A percentile compares a stretch with the other conserved stretches of the same genome.
phyloP scores from a whole-genome alignment of 345 rosid species.

The Eucalyptus curtisii region DNA sequence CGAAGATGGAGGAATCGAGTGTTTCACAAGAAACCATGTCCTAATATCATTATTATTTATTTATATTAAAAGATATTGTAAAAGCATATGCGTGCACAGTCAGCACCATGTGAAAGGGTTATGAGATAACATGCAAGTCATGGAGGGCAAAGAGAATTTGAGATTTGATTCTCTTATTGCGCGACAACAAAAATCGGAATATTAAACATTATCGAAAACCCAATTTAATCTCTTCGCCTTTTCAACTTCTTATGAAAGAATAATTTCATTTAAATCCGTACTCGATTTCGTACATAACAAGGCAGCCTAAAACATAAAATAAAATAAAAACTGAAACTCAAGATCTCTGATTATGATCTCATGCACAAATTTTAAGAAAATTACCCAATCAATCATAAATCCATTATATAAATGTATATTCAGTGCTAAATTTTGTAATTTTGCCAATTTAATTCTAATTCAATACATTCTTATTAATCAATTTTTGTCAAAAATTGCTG shows the following conservation, averaged over 20 bases:
- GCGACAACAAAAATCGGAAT: background rate
- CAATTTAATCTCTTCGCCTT: background rate
- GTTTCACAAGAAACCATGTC: background rate
- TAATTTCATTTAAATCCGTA: background rate
- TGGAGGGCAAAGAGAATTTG: background rate
- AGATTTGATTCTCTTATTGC: background rate
- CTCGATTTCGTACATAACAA: background rate
- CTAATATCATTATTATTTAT: background rate
- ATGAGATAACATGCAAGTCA: background rate
- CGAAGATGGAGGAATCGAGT: background rate
- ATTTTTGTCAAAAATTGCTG: accelerated
- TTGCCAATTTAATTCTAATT: background rate
- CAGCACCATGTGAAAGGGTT: background rate
- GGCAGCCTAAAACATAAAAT: background rate
- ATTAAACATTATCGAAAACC: background rate
- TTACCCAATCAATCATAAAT: background rate
- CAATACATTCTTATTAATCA: no score
- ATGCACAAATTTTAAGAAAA: background rate
- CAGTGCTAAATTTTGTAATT: background rate
- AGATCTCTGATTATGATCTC: accelerated
- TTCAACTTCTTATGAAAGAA: background rate
- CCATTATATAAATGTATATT: background rate
- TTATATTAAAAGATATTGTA: background rate
- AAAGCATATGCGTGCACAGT: background rate
- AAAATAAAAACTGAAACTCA: no score